These are phyloP conservation scores for Candida fluviatilis DNA, from an alignment of 805 yeast species.

Conservation along the genomic window DNA sequence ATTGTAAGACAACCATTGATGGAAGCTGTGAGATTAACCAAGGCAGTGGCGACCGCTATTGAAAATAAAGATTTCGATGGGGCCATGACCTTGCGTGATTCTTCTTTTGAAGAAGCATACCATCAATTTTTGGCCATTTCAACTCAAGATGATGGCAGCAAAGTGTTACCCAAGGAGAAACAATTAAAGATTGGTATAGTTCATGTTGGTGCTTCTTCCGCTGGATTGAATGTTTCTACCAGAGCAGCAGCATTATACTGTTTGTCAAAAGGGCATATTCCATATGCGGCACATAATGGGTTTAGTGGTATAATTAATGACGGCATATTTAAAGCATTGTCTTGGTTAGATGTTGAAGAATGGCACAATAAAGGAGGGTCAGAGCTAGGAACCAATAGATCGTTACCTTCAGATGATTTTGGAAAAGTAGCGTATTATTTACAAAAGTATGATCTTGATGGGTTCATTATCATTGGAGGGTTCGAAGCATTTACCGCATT, in stretches of 20 bases:
- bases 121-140: constrained; percentile 57
- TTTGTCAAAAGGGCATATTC: constrained; percentile 69
- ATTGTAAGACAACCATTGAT: constrained; percentile 64
- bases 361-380: constrained; percentile 79
- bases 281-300: constrained; percentile 71
- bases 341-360: constrained; percentile 67
- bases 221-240: constrained; percentile 75
- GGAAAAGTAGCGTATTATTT: constrained; percentile 72
- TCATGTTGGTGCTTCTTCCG: constrained; percentile 79
- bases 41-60: constrained; percentile 69
- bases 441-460: constrained; percentile 65
- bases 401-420: constrained; percentile 61
- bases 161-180: constrained; percentile 44
- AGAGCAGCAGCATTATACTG: constrained; percentile 72
- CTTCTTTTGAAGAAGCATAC: constrained; percentile 64
- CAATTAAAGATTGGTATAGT: constrained; percentile 64
- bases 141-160: constrained; percentile 30
- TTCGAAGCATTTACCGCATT: constrained; percentile 76
- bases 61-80: constrained; percentile 59
- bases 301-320: constrained; percentile 66
- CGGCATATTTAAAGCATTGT: constrained; percentile 54
- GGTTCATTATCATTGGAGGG: constrained; percentile 74
- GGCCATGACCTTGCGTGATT: constrained; percentile 69
- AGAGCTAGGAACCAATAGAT: constrained; percentile 76
- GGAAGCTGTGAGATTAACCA: constrained; percentile 69